These are phyloP conservation scores for Ophioceras dolichostomum DNA, from an alignment of 2,329 filamentous ascomycete species.

Conservation along the genomic window DNA sequence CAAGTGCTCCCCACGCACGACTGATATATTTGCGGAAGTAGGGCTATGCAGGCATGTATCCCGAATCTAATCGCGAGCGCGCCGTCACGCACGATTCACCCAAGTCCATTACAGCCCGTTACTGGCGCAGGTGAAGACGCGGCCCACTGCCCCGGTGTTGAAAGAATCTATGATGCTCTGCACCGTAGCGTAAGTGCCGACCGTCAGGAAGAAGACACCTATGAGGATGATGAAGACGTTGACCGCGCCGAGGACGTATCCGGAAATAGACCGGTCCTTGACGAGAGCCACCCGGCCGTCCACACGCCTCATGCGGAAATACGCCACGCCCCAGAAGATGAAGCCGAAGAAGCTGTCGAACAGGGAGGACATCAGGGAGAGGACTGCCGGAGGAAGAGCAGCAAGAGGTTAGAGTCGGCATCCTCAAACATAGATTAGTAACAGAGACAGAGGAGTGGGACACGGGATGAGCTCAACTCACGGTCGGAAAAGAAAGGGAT, in stretches of 20 bases:
- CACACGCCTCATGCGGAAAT: conserved; percentile 60
- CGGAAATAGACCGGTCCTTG: conserved; percentile 36
- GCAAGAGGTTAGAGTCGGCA: no score
- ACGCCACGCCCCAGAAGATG: conserved; percentile 85
- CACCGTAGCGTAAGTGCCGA: conserved; percentile 69
- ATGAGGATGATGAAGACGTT: conserved; percentile 64
- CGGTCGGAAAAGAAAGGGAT: conserved; percentile 85
- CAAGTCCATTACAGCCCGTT: conserved; percentile 54
- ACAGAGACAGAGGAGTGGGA: no score
- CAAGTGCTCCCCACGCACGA: no score
- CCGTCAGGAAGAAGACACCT: conserved; percentile 70
- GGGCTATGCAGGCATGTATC: no score
- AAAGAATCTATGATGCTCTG: conserved; percentile 68
- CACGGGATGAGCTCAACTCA: conserved; percentile 19
- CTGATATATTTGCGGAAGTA: no score
- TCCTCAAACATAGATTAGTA: no score
- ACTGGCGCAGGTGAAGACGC: conserved; percentile 61
- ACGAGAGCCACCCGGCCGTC: conserved; percentile 44
- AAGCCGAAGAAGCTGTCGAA: conserved; percentile 93
- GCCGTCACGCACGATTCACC: no score
- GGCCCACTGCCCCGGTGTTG: conserved; percentile 46
- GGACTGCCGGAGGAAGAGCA: conserved; percentile 28
- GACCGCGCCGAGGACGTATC: conserved; percentile 42
- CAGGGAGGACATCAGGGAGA: conserved; percentile 71
- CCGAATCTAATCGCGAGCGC: no score